Base-by-base conservation (phyloP, 2,329 filamentous ascomycete genomes). In the Alternaria ethzedia region DNA sequence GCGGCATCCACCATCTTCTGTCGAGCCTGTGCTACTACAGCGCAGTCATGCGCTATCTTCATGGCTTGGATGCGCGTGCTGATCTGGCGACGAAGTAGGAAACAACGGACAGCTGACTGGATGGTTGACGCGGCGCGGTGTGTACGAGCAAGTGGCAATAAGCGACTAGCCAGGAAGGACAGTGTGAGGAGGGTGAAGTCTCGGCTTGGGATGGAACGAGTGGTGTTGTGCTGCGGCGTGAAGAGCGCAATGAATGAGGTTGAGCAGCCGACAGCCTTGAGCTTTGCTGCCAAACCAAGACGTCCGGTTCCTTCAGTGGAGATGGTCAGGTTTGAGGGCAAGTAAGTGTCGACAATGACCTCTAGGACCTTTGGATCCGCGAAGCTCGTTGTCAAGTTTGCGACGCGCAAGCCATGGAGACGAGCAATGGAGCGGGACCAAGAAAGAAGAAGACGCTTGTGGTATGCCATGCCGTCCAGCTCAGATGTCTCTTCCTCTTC, bases 351-450 rank as follows among this genome's bases (percentile, higher is more conserved):
- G 2, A 90, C 80, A 54, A 90, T 87, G 8, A 83, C 82, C 59
- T 82, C 81, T 56, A 89, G 85, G 15, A 87, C 82, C 47, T 76
- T 81, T 20, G 84, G 84, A 66, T 88, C 82, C 6, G 86, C 82
- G 71, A 90, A 89, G 50, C 83, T 85, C 7, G 86, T 88, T 2
- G 85, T 88, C 60, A 89, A 77, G 58, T 89, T 89, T 12, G 80
- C 74, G 41, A 89, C 77, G 7, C 74, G 74, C 5, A 86, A 66
- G 4, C 82, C 82, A 61, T 83, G 80, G 3, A 83, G 74, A n/a
- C 77, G 73, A 11, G 83, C 85, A 52, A 89, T 81, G 17, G 80
- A 81, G 36, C 81, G 78, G 3, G 87, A 85, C 88, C 88, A 90
- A n/a, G 78, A 76, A 50, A 84, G 83, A 13, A 90, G 82, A n/a